Base-by-base conservation (phyloP, 192 early-diverging fungal species). In the Glomus cerebriforme region DNA sequence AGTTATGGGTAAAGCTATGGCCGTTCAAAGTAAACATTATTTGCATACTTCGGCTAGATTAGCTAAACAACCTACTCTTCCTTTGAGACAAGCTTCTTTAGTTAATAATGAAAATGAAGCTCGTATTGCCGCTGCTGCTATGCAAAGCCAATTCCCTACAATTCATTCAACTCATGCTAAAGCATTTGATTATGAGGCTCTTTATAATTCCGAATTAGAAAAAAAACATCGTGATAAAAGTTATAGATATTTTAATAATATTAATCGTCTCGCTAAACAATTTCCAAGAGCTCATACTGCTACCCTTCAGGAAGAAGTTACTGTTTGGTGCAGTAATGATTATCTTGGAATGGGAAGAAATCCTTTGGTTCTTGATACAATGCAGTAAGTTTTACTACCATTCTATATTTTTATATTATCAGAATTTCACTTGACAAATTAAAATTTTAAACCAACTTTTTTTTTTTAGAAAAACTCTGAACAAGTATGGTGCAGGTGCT, bases 241-340 rank as follows among this genome's bases (percentile, higher is more conserved):
- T 81, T 99, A 99, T 89, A 93, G 98, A 81, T 99, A 98, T 88
- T 99, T 99, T 85, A 99, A 99, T 92, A 99, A 99, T 90, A 98
- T 99, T 89, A 99, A 99, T 86, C 94, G 98, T 47, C 87, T 99
- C 32, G 98, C 98, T 7, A 87, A 93, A 82, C 86, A 90, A 80
- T 99, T 93, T 83, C 98, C 98, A 59, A 91, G 88, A 79, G 98
- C 98, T 27, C 98, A 99, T 87, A 99, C 96, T 29, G 91, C 91
- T 17, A 92, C 90, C 60, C 79, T 87, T 63, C 88, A 91, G 49
- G 95, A 97, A 79, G 90, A 95, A 80, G 98, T 99, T 67, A 96
- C 95, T 13, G 98, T 99, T 54, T 99, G 98, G 98, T 99, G 98
- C 84, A 92, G 94, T 79, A 99, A 99, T 90, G 98, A 99, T 85